Evolutionary conservation across 495 filamentous ascomycete species (phyloP).

Genomic region (Neurospora tetraspora): DNA sequence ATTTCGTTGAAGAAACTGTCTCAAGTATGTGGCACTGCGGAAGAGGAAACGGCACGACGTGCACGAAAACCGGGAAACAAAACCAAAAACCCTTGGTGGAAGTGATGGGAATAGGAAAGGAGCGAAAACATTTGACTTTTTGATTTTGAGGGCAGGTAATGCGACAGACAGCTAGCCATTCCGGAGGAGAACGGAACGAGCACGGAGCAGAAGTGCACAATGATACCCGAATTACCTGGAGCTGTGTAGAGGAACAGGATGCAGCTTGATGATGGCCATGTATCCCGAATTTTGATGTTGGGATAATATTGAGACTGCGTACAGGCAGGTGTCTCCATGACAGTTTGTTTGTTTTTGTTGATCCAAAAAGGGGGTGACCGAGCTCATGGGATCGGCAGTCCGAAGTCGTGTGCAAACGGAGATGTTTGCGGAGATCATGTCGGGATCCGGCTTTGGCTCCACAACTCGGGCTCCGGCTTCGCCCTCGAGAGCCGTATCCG

Average conservation of each 20-base stretch:
- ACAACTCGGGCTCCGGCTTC: background rate
- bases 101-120: background rate
- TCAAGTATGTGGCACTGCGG: background rate
- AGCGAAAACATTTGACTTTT: background rate
- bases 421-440: background rate
- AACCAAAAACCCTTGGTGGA: background rate
- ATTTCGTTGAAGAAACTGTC: conserved; percentile 30
- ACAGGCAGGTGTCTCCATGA: background rate
- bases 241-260: background rate
- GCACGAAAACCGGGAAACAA: background rate
- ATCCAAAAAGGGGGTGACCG: background rate
- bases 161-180: background rate
- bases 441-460: background rate
- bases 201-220: background rate
- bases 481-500: background rate
- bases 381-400: background rate
- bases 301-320: background rate
- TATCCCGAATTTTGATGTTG: background rate
- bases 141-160: background rate
- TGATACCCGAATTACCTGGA: background rate
- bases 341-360: background rate
- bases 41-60: background rate
- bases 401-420: background rate
- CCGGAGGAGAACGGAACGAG: background rate
- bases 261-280: background rate